These are phyloP conservation scores for Citrus glauca DNA, from an alignment of 345 rosid genomes.

Conservation along the genomic window DNA sequence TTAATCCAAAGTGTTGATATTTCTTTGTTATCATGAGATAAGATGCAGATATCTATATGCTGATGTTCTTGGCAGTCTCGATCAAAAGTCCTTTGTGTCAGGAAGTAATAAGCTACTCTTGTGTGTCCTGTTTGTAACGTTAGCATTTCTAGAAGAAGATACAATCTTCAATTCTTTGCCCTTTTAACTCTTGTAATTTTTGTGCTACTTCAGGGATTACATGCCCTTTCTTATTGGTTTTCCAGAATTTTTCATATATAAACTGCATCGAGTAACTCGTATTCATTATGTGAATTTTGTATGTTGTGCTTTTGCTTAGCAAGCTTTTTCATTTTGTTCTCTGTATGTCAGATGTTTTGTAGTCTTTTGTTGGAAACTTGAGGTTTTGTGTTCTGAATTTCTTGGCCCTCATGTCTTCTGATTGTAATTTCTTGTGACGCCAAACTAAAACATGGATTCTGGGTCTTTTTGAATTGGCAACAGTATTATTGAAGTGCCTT, in stretches of 20 bases:
- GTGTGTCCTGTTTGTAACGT: neutral
- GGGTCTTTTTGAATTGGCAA: neutral
- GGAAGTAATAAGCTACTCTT: neutral
- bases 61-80: neutral
- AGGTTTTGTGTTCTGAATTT: neutral
- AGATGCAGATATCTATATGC: neutral
- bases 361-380: neutral
- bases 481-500: neutral
- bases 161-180: neutral
- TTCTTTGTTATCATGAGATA: neutral
- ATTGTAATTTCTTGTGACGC: neutral
- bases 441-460: neutral
- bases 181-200: neutral
- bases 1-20: neutral
- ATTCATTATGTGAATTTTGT: too few relatives aligned
- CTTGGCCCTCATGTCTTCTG: neutral
- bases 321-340: too few relatives aligned
- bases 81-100: neutral
- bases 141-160: neutral
- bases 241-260: neutral
- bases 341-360: neutral
- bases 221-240: neutral
- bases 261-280: neutral
- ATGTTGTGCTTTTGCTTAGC: too few relatives aligned
- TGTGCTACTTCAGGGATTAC: neutral